Evolutionary conservation across 306 rosid species (phyloP).

Genomic region (Quercus ilex): DNA sequence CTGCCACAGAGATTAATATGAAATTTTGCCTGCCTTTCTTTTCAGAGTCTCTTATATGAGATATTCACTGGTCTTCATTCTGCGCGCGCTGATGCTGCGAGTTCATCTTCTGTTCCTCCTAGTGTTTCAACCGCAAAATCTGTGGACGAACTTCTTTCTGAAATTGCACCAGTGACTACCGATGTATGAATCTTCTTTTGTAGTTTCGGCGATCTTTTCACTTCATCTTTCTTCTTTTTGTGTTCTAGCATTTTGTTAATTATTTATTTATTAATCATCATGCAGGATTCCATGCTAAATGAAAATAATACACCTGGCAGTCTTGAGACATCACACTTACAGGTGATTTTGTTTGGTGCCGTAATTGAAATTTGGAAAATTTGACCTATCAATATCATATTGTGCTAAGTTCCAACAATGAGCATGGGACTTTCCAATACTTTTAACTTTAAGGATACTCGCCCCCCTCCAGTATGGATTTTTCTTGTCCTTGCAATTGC

Average conservation of each 20-base stretch:
- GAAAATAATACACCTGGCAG: slow-evolving; percentile 31
- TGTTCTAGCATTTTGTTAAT: background rate
- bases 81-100: slow-evolving; percentile 53
- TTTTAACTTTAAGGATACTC: background rate
- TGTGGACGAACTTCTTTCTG: slow-evolving; percentile 53
- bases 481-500: background rate
- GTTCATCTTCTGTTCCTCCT: slow-evolving; percentile 80
- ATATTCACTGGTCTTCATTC: slow-evolving; percentile 64
- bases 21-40: slow-evolving; percentile 20
- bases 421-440: too few relatives aligned
- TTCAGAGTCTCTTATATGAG: slow-evolving; percentile 63
- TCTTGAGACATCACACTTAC: slow-evolving; percentile 42
- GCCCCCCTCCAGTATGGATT: background rate
- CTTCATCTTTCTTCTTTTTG: slow-evolving; percentile 5
- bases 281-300: slow-evolving; percentile 54
- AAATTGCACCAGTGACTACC: slow-evolving; percentile 44
- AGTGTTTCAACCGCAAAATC: slow-evolving; percentile 40
- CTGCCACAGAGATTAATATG: background rate
- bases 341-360: slow-evolving; percentile 51
- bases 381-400: background rate
- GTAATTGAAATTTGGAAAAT: slow-evolving; percentile 22
- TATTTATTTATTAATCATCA: slow-evolving; percentile 18
- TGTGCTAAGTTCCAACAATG: too few relatives aligned
- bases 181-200: slow-evolving; percentile 23
- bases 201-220: slow-evolving; percentile 7